Evolutionary conservation across 192 early-diverging fungal genomes (phyloP), one percentile per base, ranked within the genome.

Genomic region (Irineochytrium annulatum): DNA sequence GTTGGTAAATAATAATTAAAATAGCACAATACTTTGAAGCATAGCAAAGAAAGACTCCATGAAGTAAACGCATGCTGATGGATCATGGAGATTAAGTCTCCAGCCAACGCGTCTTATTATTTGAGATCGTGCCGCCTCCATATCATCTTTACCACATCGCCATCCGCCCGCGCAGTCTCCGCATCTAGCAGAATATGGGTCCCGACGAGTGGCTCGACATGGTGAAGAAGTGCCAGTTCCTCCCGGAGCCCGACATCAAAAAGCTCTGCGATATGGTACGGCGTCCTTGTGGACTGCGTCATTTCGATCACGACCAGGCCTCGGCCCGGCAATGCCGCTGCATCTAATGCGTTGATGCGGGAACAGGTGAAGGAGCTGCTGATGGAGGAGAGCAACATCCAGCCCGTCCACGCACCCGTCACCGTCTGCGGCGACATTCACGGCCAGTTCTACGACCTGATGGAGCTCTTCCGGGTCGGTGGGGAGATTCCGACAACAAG

Each of bases 311-410:
- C 56, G 16, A 37, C 35, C 41, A 4, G 34, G 4, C 24, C 5
- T 31, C 53, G 28, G 4, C 53, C 28, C 27, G 11, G 22, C 6
- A 31, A 49, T 43, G 14, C 30, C 53, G 16, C 26, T 55, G 26
- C 5, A 33, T 34, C 26, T 33, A 8, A 51, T 51, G 22, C 6
- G 24, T 49, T 49, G 46, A 49, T n/a, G 37, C 37, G 8, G 37
- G 37, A 33, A 61, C 60, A 92, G 91, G 91, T 94, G 46, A 98
- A 95, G 70, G 92, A 95, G 73, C 82, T 97, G 26, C 74, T 97
- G 49, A 93, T 99, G 85, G 96, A 99, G 69, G 96, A 99, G 73
- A 94, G 91, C 27, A 99, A 99, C 73, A 94, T 99, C 43, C 94
- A 97, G 71, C 94, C 93, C 26, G 94, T 99, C n/a, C 80, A 86